Percentiles rank a stretch among this genome's conserved stretches.
Evolutionary conservation across 352 stramenopile genomes (phyloP).

Genomic region (Phytophthora agathidicida): DNA sequence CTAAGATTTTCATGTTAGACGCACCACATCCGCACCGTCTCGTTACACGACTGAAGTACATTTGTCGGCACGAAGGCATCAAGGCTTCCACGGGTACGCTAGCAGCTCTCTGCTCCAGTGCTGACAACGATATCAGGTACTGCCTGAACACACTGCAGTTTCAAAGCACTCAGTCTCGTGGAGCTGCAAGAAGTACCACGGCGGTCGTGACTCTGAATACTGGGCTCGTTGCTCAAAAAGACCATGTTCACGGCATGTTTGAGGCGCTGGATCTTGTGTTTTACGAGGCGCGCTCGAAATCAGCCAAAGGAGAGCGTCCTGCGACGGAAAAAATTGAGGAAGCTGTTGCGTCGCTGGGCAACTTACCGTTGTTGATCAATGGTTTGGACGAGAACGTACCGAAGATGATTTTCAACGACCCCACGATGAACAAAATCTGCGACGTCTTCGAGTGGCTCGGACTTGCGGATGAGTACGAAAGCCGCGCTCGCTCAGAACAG

Average conservation of each 20-base stretch:
- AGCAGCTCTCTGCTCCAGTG: constrained; percentile 59
- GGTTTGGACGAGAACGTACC: constrained; percentile 91
- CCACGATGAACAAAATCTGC: constrained; percentile 86
- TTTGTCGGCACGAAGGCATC: constrained; percentile 91
- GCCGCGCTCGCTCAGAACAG: constrained; percentile 60
- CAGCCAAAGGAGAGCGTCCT: constrained; percentile 33
- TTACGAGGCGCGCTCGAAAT: constrained; percentile 66
- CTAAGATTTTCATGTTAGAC: constrained; percentile 94
- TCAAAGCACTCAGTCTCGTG: constrained; percentile 63
- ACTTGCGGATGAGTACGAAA: constrained; percentile 77
- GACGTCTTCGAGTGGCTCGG: constrained; percentile 86
- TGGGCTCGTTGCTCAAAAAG: constrained; percentile 60
- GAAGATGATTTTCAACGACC: constrained; percentile 90
- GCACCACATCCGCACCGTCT: constrained; percentile 88
- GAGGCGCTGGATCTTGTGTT: constrained; percentile 79
- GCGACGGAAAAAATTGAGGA: constrained; percentile 68
- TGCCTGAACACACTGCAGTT: constrained; percentile 98
- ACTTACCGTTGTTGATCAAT: constrained; percentile 81
- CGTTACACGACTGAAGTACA: constrained; percentile 91
- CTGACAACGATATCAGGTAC: constrained; percentile 93
- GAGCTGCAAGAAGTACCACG: constrained; percentile 10
- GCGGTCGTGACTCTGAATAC: constrained; percentile 30
- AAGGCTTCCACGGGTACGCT: constrained; percentile 74
- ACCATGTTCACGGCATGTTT: constrained; percentile 65
- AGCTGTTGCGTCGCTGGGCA: constrained; percentile 73